Conservation (phyloP, 129 eudicot species). For the Arctium lappa region DNA sequence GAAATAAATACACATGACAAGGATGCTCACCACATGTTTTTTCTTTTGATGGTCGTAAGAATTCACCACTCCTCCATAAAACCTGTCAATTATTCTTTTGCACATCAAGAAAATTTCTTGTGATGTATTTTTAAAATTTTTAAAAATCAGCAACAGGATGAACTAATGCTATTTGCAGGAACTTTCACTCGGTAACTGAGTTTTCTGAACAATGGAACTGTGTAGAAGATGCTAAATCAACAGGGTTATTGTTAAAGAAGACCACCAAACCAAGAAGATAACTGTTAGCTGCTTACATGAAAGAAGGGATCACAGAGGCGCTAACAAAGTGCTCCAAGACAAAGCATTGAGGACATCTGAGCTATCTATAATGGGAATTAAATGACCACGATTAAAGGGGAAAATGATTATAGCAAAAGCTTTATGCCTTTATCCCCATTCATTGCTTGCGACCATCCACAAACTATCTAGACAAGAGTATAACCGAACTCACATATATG, state of each 20-base stretch:
- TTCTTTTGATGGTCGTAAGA: slow-evolving; percentile 71
- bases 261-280: too few species aligned
- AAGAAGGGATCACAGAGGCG: background rate
- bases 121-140: background rate
- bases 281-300: background rate
- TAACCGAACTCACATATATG: background rate
- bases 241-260: background rate
- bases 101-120: slow-evolving; percentile 14
- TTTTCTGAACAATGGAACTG: too few species aligned
- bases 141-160: background rate
- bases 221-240: background rate
- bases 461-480: background rate
- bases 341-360: background rate
- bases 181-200: too few species aligned
- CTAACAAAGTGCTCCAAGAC: background rate
- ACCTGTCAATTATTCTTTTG: slow-evolving; percentile 43
- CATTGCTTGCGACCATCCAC: background rate
- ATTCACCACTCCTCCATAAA: slow-evolving; percentile 87
- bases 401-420: background rate
- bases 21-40: slow-evolving; percentile 79
- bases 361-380: background rate
- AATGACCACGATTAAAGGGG: background rate
- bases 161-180: too few species aligned
- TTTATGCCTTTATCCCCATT: background rate
- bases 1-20: slow-evolving; percentile 9